Base-by-base conservation (phyloP, 352 stramenopile genomes). In the Phytopythium aichiense region DNA sequence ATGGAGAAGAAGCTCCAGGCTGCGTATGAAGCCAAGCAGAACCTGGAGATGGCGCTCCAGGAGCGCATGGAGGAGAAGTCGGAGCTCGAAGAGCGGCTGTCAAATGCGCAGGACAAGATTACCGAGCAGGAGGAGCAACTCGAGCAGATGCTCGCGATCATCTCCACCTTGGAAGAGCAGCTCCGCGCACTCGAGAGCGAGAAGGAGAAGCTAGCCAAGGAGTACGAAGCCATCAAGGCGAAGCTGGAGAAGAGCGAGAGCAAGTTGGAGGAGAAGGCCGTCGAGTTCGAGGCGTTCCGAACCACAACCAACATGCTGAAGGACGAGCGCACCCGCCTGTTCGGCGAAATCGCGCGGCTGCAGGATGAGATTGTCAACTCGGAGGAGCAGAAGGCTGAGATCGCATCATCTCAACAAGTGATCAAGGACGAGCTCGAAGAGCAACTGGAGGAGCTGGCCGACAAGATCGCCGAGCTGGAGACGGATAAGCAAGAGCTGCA, bases 1-100 rank as follows among this genome's bases (percentile, higher is more conserved):
- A 85, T 88, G 76, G 78, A 88, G 52, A 72, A 79, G 49, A 88
- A 86, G 48, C 72, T 88, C 16, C 78, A 88, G 56, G 66, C 76
- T 6, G 78, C 76, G 8, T 88, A 88, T 55, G 78, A 85, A 67
- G 78, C 72, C 22, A 79, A 86, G 28, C 77, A 84, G 46, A 70
- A 63, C 5, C 65, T 88, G 20, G 78, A 88, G 45, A 73, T 72
- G 2, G 73, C 74, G 33, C 60, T 86, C 12, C 72, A 86, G 58
- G 78, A 88, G 61, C 72, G 77, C 5, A 66, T 73, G 51, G 68
- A 84, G 46, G 73, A 72, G 16, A 84, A 83, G 51, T 53, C 65
- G 8, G 56, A 74, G 30, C 74, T 87, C 9, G 78, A 88, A 68
- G 65, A 65, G n/a, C 65, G 69, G 22, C 56, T 86, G n/a, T 77